Conservation (phyloP, 768 basidiomycete species). For the Termitomyces sp. region DNA sequence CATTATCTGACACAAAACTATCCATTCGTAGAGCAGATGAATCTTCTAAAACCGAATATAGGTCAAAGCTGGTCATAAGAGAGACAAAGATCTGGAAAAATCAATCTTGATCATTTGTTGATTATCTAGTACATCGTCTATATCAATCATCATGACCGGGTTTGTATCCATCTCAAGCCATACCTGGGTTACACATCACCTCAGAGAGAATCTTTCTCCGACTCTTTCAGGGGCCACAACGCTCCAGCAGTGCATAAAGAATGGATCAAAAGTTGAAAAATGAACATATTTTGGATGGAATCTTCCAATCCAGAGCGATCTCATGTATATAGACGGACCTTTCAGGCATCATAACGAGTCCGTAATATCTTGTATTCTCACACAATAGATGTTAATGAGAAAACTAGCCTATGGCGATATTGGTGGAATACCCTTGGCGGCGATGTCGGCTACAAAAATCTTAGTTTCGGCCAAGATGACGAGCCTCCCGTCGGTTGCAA, state of each 20-base stretch:
- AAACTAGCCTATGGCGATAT: constrained; percentile 1
- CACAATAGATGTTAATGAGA: background rate
- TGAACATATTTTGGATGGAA: background rate
- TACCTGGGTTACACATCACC: background rate
- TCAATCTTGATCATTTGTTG: background rate
- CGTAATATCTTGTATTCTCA: background rate
- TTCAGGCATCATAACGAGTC: background rate
- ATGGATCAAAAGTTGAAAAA: background rate
- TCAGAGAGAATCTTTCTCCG: background rate
- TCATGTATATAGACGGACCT: background rate
- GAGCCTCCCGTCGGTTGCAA: constrained; percentile 36
- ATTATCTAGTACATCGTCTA: background rate
- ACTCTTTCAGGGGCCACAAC: background rate
- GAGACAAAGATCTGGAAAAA: background rate
- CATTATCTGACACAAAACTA: background rate
- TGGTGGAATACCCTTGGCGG: constrained; percentile 25
- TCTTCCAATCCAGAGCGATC: background rate
- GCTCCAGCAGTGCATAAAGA: background rate
- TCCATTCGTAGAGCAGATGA: background rate
- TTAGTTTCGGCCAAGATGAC: constrained; percentile 44
- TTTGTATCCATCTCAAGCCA: background rate
- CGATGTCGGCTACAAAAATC: constrained; percentile 42
- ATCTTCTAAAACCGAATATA: background rate
- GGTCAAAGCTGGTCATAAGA: background rate
- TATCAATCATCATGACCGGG: background rate